Percentiles rank a stretch among this genome's conserved stretches.
phyloP scores from a whole-genome alignment of 176 grass and related monocot genomes.

The Oryza glumipatula region DNA sequence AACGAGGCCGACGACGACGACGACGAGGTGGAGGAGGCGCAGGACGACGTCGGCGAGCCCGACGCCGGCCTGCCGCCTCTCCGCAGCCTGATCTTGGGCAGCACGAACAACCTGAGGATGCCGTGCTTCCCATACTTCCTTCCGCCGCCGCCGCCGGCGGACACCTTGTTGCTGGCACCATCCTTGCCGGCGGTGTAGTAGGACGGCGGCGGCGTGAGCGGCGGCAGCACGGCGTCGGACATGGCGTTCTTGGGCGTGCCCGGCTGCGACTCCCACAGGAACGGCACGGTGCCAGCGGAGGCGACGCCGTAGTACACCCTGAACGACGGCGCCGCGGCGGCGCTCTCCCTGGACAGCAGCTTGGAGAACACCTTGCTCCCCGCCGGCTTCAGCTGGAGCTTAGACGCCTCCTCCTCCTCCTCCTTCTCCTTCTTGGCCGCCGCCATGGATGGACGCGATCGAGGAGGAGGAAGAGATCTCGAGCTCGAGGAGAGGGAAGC shows the following conservation, averaged over 20 bases:
- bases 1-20: slow-evolving; percentile 13
- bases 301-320: slow-evolving; percentile 83
- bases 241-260: slow-evolving; percentile 72
- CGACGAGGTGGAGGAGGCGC: slow-evolving; percentile 30
- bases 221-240: slow-evolving; percentile 27
- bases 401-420: slow-evolving; percentile 22
- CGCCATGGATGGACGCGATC: slow-evolving; percentile 21
- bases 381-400: slow-evolving; percentile 33
- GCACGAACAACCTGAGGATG: slow-evolving; percentile 54
- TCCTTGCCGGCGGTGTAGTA: slow-evolving; percentile 48
- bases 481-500: not conserved
- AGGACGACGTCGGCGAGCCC: slow-evolving; percentile 32
- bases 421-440: slow-evolving; percentile 19
- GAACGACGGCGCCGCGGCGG: slow-evolving; percentile 62
- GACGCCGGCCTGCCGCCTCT: slow-evolving; percentile 24
- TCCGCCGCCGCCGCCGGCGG: not conserved
- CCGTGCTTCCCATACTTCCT: slow-evolving; percentile 44
- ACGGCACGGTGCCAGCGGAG: slow-evolving; percentile 69
- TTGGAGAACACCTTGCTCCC: slow-evolving; percentile 61
- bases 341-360: slow-evolving; percentile 62
- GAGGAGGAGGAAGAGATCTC: not conserved
- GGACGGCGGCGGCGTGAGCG: slow-evolving; percentile 77
- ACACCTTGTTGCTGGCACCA: slow-evolving; percentile 25
- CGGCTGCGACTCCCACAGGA: slow-evolving; percentile 91
- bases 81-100: slow-evolving; percentile 53